Evolutionary conservation across 2,329 filamentous ascomycete species (phyloP), one percentile per base, ranked within the genome.

Genomic region (Lecanicillium sp.): DNA sequence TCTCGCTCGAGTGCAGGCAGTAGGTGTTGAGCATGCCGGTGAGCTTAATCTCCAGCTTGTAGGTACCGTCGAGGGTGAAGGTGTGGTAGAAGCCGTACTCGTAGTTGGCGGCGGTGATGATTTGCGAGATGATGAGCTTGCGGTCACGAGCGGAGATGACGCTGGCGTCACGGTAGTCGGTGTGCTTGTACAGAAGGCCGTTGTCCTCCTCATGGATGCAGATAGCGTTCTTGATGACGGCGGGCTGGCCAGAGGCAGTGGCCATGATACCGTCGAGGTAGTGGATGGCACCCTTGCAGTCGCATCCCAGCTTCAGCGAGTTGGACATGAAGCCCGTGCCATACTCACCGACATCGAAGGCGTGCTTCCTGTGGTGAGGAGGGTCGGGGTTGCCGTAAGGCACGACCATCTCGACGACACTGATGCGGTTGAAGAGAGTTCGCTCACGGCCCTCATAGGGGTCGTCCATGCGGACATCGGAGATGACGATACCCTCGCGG

Each of bases 261-360:
- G 82, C 77, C 53, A 86, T 84, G 5, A 77, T 74, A 56, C 51
- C 56, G 35, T 58, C 54, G 30, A 60, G 53, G 40, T 61, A 61
- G 46, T 86, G 81, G 49, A 87, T 87, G 1, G 77, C 77, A 8
- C 81, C 81, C 55, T 84, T 83, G 68, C 81, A 85, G 54, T 82
- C 77, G 48, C 78, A 81, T 14, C 79, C 78, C 2, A 84, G 65
- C 17, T 66, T 64, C 6, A 85, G 66, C 37, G 81, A 82, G 57
- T 85, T 85, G 25, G 79, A 76, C 46, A 72, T 79, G 44, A 76
- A 68, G 2, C 80, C 81, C 6, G 73, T 72, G 9, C 80, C 81
- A 18, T 74, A 77, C 44, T 84, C 78, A 4, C 81, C 81, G 30
- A 84, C 72, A 46, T 85, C 81, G 47, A 85, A 84, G 2, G 80